Evolutionary conservation across 441 rosid genomes (phyloP), one percentile per base, ranked within the genome.

Genomic region (Lepidium campestre): DNA sequence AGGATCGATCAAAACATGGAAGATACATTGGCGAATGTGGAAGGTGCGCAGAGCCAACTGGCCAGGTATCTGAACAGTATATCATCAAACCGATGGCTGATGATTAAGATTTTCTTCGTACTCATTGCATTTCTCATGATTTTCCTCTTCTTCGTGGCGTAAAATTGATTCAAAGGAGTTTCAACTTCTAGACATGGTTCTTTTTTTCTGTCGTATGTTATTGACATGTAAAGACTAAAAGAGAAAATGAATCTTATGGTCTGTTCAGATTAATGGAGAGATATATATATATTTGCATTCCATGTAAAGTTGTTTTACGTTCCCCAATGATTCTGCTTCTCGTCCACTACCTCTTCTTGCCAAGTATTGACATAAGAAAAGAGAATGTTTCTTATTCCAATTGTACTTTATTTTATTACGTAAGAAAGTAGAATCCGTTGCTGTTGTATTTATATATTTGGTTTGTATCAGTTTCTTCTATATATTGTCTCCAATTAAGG

Each of bases 1-100:
- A 93, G 97, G 86, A 93, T 93, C 74, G 99, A 93, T 31, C 97
- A 93, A 74, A 91, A 89, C 79, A 87, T 89, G 96, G 97, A 91
- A 4, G 99, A 93, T 39, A 78, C 96, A 10, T 62, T 93, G 56
- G 61, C 89, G 10, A 89, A 89, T 53, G 96, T 93, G 45, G 99
- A 93, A 80, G 96, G 97, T 1, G 99, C 99, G 45, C 99, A 87
- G 57, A 83, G 88, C 72, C 95, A 88, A 65, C 71, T 91, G 73
- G 88, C 85, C 59, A 83, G 90, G 81, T 87, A 91, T 79, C 88
- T 91, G 18, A 91, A 85, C 79, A 82, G 90, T 71, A 89, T 93
- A 75, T 93, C 97, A 8, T 93, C 97, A 56, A 93, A 91, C 76
- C 79, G 97, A 62, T 93, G 99, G 99, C 75, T 93, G 64, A 89